These are phyloP conservation scores for Puya raimondii DNA, from an alignment of 176 grass and related monocot species.

Conservation along the genomic window DNA sequence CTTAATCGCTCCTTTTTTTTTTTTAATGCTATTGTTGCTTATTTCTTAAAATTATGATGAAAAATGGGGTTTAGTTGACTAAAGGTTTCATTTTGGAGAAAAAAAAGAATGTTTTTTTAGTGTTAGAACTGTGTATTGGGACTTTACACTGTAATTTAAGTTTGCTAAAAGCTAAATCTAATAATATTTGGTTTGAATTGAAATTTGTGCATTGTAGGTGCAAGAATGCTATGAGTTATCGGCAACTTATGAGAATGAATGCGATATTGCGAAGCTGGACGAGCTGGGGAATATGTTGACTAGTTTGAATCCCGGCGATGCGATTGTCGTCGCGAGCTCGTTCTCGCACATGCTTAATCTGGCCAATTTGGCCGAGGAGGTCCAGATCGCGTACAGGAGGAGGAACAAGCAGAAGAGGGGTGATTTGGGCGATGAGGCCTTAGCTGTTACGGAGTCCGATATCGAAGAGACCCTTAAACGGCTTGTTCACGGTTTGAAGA, in stretches of 20 bases:
- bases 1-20: neutral
- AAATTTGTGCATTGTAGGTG: conserved; percentile 34
- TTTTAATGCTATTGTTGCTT: conserved; percentile 4
- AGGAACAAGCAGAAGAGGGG: conserved; percentile 81
- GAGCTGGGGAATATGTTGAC: conserved; percentile 81
- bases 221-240: conserved; percentile 98
- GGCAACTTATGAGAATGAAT: conserved; percentile 71
- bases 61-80: neutral
- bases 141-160: neutral
- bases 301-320: conserved; percentile 46
- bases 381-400: conserved; percentile 79
- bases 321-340: conserved; percentile 79
- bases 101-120: too few species aligned
- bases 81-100: neutral
- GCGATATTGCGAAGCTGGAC: conserved; percentile 45
- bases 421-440: conserved; percentile 76
- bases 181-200: neutral
- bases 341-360: conserved; percentile 99
- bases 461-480: conserved; percentile 95
- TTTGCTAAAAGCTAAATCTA: neutral
- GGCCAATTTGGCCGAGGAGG: conserved; percentile 93
- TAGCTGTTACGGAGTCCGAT: conserved; percentile 85
- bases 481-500: conserved; percentile 57
- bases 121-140: neutral
- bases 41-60: neutral